phyloP scores from a whole-genome alignment of 2,329 filamentous ascomycete species.

The Aschersonia sp. region DNA sequence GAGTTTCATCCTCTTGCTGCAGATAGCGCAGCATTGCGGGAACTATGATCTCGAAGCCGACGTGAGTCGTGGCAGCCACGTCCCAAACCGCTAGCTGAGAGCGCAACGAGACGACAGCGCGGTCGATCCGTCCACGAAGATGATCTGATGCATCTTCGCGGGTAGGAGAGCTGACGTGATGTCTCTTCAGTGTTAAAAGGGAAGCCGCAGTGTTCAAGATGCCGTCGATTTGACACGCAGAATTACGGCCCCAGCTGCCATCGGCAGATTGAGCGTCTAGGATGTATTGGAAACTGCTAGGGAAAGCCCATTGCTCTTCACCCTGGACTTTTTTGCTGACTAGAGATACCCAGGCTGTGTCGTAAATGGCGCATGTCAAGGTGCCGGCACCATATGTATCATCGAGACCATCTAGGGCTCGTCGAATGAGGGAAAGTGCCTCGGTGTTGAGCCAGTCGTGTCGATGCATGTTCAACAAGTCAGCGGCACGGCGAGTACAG shows the following conservation, averaged over 20 bases:
- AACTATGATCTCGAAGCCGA: background rate
- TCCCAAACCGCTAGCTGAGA: background rate
- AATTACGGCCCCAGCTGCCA: background rate
- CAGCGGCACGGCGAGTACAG: too few species aligned
- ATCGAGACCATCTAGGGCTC: too few species aligned
- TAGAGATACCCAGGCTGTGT: background rate
- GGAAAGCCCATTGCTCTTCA: background rate
- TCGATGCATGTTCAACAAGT: too few species aligned
- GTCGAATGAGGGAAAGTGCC: too few species aligned
- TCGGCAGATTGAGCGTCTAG: background rate
- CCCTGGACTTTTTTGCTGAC: background rate
- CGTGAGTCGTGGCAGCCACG: background rate
- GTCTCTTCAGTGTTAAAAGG: background rate
- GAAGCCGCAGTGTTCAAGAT: background rate
- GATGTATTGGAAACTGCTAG: background rate
- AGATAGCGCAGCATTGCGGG: background rate
- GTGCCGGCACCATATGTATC: background rate
- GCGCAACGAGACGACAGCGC: too few species aligned
- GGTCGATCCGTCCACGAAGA: too few species aligned
- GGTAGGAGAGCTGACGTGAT: too few species aligned
- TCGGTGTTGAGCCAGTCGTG: too few species aligned
- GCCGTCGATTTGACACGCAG: background rate
- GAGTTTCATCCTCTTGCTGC: background rate
- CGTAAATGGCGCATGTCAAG: background rate
- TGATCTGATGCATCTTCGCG: too few species aligned